phyloP scores from a whole-genome alignment of 257 asterid species.

The Nicotiana obtusifolia region DNA sequence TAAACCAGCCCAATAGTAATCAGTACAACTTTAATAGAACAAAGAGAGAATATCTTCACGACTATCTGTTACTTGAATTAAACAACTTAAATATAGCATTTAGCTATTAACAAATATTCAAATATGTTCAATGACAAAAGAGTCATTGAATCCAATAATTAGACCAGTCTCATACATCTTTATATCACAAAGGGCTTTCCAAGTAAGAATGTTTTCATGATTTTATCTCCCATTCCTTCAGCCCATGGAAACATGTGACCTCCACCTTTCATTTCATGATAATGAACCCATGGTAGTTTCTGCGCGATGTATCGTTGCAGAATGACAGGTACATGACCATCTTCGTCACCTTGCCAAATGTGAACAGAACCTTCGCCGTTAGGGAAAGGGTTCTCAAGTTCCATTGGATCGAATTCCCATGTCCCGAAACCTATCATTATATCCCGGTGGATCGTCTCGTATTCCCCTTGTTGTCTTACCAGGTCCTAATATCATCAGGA shows the following conservation, averaged over 20 bases:
- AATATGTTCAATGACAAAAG: not conserved
- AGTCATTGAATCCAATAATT: not conserved
- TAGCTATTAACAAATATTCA: not conserved
- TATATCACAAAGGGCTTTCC: conserved; percentile 20
- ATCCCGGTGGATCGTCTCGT: conserved; percentile 64
- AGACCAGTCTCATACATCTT: not conserved
- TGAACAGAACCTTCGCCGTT: conserved; percentile 59
- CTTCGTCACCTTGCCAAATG: conserved; percentile 88
- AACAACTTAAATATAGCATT: not conserved
- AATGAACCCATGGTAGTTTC: conserved; percentile 76
- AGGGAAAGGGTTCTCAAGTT: conserved; percentile 55
- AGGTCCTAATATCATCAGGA: conserved; percentile 26
- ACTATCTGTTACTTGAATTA: not conserved
- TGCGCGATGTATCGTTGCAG: conserved; percentile 57
- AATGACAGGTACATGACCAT: conserved; percentile 47
- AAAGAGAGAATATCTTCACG: no score
- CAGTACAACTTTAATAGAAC: no score
- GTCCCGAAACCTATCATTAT: conserved; percentile 60
- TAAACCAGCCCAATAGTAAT: no score
- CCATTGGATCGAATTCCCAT: conserved; percentile 81
- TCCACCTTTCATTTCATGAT: conserved; percentile 66
- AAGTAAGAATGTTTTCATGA: conserved; percentile 43
- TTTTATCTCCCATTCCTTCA: conserved; percentile 49
- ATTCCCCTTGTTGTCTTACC: conserved; percentile 72
- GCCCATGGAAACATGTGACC: conserved; percentile 68